Conservation (phyloP, 2,329 filamentous ascomycete species). For the Fusarium pininemorale region DNA sequence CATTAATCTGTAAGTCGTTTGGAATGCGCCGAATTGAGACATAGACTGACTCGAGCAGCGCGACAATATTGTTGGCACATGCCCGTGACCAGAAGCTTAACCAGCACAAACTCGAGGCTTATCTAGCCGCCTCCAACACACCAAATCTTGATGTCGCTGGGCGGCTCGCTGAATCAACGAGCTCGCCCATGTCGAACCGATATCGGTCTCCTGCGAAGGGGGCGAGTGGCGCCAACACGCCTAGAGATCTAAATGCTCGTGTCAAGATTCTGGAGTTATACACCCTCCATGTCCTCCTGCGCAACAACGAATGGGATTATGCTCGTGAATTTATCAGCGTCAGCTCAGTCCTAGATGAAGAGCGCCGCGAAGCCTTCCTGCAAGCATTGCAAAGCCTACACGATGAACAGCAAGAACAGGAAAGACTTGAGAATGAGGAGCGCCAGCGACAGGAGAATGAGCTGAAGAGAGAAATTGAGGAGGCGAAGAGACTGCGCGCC, state of each 20-base stretch:
- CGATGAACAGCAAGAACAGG: constrained; percentile 82
- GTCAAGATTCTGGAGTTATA: constrained; percentile 96
- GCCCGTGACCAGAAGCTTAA: constrained; percentile 84
- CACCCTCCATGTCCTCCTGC: constrained; percentile 90
- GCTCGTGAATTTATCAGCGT: constrained; percentile 89
- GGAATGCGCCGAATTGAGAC: constrained; percentile 8
- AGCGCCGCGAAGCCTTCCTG: constrained; percentile 87
- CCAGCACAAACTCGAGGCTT: constrained; percentile 87
- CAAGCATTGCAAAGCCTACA: constrained; percentile 84
- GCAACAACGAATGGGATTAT: constrained; percentile 97
- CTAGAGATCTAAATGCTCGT: constrained; percentile 82
- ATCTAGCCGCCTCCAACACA: constrained; percentile 79
- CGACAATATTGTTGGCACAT: constrained; percentile 90
- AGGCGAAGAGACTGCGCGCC: constrained; percentile 62
- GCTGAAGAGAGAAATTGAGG: constrained; percentile 64
- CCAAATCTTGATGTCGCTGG: constrained; percentile 77
- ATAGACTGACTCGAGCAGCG: constrained; percentile 61
- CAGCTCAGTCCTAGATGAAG: constrained; percentile 89
- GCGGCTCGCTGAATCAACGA: constrained; percentile 62
- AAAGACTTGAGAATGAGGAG: constrained; percentile 70
- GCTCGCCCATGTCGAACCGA: constrained; percentile 44
- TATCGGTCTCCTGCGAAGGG: constrained; percentile 59
- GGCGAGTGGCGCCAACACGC: constrained; percentile 77
- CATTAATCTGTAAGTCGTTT: constrained; percentile 75
- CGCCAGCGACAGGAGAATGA: constrained; percentile 65